Conservation (phyloP, 164 flowering plant genomes). For the Vitis cinerea region DNA sequence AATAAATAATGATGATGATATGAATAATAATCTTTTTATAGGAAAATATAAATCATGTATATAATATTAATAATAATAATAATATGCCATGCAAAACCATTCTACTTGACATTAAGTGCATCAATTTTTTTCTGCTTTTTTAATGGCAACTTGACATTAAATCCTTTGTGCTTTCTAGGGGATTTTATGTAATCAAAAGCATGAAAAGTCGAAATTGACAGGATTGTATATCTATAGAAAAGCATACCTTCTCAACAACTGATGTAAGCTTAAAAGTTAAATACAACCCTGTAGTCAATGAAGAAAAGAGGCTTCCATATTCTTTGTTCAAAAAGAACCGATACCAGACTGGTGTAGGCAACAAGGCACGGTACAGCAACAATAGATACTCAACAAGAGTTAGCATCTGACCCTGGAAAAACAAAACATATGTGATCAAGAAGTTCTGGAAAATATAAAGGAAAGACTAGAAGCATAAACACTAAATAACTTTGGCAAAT, state of each 20-base stretch:
- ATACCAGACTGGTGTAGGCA: constrained; percentile 91
- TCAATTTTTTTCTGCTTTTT: no score
- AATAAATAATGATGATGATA: no score
- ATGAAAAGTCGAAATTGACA: background rate
- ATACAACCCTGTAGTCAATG: constrained; percentile 79
- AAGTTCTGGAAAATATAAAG: background rate
- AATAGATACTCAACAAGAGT: constrained; percentile 73
- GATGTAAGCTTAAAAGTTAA: constrained; percentile 86
- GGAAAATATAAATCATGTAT: no score
- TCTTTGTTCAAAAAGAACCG: constrained; percentile 87
- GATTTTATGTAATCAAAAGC: background rate
- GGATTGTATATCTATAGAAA: background rate
- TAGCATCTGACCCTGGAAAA: constrained; percentile 62
- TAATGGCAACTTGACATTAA: no score
- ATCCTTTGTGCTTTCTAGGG: no score
- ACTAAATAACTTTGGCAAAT: background rate
- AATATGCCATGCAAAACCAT: no score
- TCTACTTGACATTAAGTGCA: no score
- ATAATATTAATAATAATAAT: no score
- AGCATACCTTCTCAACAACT: constrained; percentile 77
- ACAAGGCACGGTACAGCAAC: constrained; percentile 73
- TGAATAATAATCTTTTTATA: no score
- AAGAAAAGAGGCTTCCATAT: constrained; percentile 87
- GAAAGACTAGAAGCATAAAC: background rate
- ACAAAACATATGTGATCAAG: constrained; percentile 5